Percentiles rank a stretch among this genome's conserved stretches.
These are phyloP conservation scores for Colletotrichum aenigma DNA, from an alignment of 2,329 filamentous ascomycete species.

Conservation along the genomic window DNA sequence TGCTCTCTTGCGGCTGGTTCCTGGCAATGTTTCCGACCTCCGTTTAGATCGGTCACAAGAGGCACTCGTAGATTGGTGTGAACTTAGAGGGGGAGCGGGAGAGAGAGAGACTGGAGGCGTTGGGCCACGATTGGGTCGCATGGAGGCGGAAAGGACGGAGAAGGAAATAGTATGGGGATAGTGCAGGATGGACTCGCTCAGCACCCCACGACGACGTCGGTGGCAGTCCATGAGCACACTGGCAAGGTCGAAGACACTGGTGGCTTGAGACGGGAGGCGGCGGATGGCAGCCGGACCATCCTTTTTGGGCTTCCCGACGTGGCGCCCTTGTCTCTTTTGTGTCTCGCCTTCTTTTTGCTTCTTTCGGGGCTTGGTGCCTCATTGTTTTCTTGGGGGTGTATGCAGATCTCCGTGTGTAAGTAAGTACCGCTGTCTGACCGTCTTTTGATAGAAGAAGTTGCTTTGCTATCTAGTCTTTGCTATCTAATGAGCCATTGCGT, in stretches of 20 bases:
- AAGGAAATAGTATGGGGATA: background rate
- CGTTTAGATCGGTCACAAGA: background rate
- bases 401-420: background rate
- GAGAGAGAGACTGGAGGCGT: background rate
- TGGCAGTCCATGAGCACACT: background rate
- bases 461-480: background rate
- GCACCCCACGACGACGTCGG: background rate
- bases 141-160: background rate
- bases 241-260: background rate
- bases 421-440: background rate
- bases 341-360: background rate
- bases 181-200: background rate
- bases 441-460: background rate
- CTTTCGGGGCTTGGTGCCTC: background rate
- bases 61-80: background rate
- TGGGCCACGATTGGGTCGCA: slow-evolving; percentile 8
- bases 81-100: background rate
- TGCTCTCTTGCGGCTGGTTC: background rate
- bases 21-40: background rate
- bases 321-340: background rate
- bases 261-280: background rate
- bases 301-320: background rate
- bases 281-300: background rate
- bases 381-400: background rate
- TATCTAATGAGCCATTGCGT: background rate